These are phyloP conservation scores for Endoconidiophora polonica DNA, from an alignment of 2,329 filamentous ascomycete genomes.

Conservation along the genomic window DNA sequence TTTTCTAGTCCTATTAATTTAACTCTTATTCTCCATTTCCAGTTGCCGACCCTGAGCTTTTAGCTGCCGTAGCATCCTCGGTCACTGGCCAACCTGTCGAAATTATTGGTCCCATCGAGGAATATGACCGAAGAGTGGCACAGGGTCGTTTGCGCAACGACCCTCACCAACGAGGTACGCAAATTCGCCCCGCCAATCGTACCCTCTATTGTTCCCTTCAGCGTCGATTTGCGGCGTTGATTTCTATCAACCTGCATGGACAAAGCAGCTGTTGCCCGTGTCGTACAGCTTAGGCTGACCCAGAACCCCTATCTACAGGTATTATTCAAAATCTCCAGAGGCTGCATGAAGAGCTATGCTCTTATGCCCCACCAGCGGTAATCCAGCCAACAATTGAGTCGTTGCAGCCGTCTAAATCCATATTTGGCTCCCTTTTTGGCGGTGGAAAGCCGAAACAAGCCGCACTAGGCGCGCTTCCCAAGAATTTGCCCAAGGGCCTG, in stretches of 20 bases:
- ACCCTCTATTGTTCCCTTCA: not conserved
- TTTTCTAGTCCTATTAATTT: no score
- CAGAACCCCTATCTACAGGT: constrained; percentile 28
- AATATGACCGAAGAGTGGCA: constrained; percentile 73
- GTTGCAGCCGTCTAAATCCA: constrained; percentile 34
- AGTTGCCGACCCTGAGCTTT: not conserved
- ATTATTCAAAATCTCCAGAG: constrained; percentile 83
- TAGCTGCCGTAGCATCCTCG: not conserved
- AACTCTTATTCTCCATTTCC: no score
- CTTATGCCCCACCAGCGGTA: constrained; percentile 59
- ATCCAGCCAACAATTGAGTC: constrained; percentile 63
- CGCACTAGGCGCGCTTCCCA: constrained; percentile 40
- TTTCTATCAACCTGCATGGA: no score
- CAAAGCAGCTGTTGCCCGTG: no score
- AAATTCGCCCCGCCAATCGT: not conserved
- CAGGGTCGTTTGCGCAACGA: constrained; percentile 65
- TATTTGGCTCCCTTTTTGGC: constrained; percentile 48
- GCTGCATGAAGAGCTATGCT: constrained; percentile 64
- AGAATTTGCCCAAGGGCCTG: constrained; percentile 67
- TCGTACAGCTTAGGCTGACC: not conserved
- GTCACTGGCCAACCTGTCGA: not conserved
- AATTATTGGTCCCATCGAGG: constrained; percentile 54
- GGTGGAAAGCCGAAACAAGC: constrained; percentile 19
- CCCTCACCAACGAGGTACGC: constrained; percentile 68
- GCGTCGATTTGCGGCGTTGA: not conserved